Evolutionary conservation across 768 basidiomycete genomes (phyloP), one percentile per base, ranked within the genome.

Genomic region (Phylloporus arenicola): DNA sequence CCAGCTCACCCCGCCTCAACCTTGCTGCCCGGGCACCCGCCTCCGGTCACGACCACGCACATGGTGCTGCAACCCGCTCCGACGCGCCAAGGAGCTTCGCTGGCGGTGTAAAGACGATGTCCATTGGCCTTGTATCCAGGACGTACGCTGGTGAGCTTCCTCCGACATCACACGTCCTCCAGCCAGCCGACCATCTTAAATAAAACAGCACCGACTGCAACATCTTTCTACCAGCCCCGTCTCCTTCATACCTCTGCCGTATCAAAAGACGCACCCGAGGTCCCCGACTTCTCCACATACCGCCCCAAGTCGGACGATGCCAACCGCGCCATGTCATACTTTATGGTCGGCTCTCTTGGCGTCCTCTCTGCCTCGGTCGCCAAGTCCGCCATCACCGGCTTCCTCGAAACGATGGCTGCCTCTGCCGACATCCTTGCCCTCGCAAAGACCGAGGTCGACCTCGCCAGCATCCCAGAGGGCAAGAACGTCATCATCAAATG

Each of bases 401-500:
- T 98, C 74, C 77, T 99, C 53, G 82, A 86, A 64, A 93, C 92
- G 56, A 95, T 99, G 92, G 80, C 91, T 46, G 96, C 96, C 20
- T 95, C 93, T 34, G 93, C 95, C 31, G 96, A 99, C 66, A 95
- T 99, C 47, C 84, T 98, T 61, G 96, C 96, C 44, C 79, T 98
- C 57, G 96, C 96, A 54, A 98, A 97, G 76, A 91, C 97, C 54
- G 96, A 99, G 73, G 83, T 99, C 52, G 92, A 95, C 34, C 82
- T 99, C 53, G 72, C 74, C 48, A 75, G 72, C 53, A 98, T 99
- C 64, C 96, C 96, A 33, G 92, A 97, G 79, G 93, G 93, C 70
- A 94, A 93, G 81, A 94, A 95, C 67, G 88, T 87, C 59, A 84
- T 95, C 71, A 89, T 94, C 75, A 93, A 97, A 77, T 99, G 96